A percentile compares a stretch with the other conserved stretches of the same genome.
phyloP scores from a whole-genome alignment of 805 yeast species.

The Candida vaughaniae region DNA sequence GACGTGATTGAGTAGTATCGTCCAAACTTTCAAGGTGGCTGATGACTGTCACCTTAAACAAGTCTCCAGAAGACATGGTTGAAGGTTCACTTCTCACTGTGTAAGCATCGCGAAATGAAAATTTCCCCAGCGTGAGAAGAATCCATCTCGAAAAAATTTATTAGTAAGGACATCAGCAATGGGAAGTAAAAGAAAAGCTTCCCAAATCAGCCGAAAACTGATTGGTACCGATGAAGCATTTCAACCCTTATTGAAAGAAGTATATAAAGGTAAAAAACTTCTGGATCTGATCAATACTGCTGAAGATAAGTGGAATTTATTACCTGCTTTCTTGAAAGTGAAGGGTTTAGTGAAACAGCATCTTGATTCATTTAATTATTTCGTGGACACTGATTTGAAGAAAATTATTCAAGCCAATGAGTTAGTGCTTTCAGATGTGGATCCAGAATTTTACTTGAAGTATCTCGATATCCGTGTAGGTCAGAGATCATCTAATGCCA shows the following conservation, averaged over 20 bases:
- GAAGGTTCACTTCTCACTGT: background rate
- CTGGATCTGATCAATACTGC: slow-evolving; percentile 89
- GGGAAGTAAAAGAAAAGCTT: slow-evolving; percentile 15
- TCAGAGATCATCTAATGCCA: slow-evolving; percentile 53
- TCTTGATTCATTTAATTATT: slow-evolving; percentile 95
- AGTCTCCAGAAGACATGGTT: slow-evolving; percentile 6
- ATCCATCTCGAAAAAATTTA: no score
- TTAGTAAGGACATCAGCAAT: no score
- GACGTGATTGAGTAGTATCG: slow-evolving; percentile 74
- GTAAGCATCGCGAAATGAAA: background rate
- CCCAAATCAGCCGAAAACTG: slow-evolving; percentile 7
- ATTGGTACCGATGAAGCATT: slow-evolving; percentile 54
- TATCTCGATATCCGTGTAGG: slow-evolving; percentile 94
- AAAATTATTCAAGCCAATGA: slow-evolving; percentile 92
- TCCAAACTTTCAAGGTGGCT: slow-evolving; percentile 91
- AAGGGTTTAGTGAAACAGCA: slow-evolving; percentile 97
- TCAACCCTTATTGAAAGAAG: slow-evolving; percentile 73
- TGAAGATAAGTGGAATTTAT: slow-evolving; percentile 93
- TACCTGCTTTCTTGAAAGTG: slow-evolving; percentile 94
- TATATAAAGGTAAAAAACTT: slow-evolving; percentile 80
- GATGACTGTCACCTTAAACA: slow-evolving; percentile 54
- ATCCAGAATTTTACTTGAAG: slow-evolving; percentile 92
- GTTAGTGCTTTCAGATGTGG: slow-evolving; percentile 86
- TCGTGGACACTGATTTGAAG: slow-evolving; percentile 89
- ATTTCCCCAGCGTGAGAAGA: background rate